Percentiles rank a stretch among this genome's conserved stretches.
phyloP scores from a whole-genome alignment of 139 green algal species.

The Raphidocelis subcapitata region DNA sequence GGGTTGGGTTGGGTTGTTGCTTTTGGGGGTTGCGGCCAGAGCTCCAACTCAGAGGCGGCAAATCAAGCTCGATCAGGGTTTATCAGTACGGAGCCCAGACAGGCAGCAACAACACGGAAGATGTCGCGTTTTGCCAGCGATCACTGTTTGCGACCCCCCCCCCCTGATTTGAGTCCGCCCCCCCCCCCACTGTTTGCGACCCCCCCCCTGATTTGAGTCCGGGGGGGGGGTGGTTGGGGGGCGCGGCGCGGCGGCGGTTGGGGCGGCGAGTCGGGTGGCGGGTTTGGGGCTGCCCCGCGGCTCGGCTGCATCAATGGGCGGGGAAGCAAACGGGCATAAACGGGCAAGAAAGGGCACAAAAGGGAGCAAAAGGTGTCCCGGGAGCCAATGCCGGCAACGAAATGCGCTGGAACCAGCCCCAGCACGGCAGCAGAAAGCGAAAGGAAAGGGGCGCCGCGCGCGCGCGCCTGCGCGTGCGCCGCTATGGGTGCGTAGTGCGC shows the following conservation, averaged over 20 bases:
- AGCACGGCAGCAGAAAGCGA: neutral
- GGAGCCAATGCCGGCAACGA: neutral
- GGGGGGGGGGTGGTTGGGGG: no score
- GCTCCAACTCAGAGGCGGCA: neutral
- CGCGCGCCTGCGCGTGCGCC: constrained; percentile 37
- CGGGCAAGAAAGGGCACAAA: neutral
- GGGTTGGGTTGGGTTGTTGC: neutral
- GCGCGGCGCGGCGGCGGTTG: no score
- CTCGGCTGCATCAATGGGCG: neutral
- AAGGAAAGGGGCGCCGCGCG: neutral
- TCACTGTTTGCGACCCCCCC: no score
- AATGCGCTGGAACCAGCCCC: no score
- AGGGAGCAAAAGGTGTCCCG: neutral
- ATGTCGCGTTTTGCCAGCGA: no score
- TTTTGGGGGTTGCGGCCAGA: neutral
- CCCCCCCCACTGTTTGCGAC: no score
- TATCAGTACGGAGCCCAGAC: neutral
- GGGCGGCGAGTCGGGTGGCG: no score
- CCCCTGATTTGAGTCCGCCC: no score
- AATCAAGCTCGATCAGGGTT: neutral
- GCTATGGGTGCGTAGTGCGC: constrained; percentile 57
- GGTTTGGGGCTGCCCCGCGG: no score
- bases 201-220: no score
- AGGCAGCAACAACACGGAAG: no score
- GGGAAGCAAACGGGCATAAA: neutral